Base-by-base conservation (phyloP, 2,329 filamentous ascomycete genomes). In the Chrysosporium queenslandicum region DNA sequence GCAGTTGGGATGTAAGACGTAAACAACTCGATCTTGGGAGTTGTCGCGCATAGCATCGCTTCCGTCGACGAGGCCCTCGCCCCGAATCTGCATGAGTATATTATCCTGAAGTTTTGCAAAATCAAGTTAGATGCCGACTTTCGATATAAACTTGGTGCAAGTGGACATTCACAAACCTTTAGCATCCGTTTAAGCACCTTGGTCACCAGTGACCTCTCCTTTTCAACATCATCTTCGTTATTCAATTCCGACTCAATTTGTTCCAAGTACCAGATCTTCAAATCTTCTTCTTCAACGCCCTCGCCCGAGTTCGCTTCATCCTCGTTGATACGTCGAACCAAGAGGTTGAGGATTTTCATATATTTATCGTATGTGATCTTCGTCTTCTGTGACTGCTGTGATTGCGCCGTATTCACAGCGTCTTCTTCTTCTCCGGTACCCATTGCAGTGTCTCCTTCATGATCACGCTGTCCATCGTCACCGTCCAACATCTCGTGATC, bases 331-430 rank as follows among this genome's bases (percentile, higher is more conserved):
- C 85, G 82, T 59, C 83, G 80, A 27, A 96, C 86, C 43, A 98
- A 76, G 63, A 87, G 71, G 66, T 94, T 95, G 54, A 95, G 80
- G 68, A 97, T 95, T 63, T 80, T 78, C 66, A 91, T 86, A 70
- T 94, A 98, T 69, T 94, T 92, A 63, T 97, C 91, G 63, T 94
- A 94, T 2, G 89, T 94, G 64, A 98, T 91, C 63, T 89, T 92
- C 50, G 87, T 92, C 71, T 85, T 89, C 60, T 77, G 74, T 55
- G 65, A 59, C 50, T 56, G 52, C n/a, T 57, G 63, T n/a, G 62
- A 59, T n/a, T 62, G 59, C 34, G 32, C 32, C 1, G 20, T 30
- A 20, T 37, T 9, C 4, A 5, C 27, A 29, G 4, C 27, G 4
- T 29, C 27, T 29, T 29, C 39, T 29, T 51, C 40, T 50, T 74